These are phyloP conservation scores for Kluyveromyces nonfermentans DNA, from an alignment of 805 yeast species.

Conservation along the genomic window DNA sequence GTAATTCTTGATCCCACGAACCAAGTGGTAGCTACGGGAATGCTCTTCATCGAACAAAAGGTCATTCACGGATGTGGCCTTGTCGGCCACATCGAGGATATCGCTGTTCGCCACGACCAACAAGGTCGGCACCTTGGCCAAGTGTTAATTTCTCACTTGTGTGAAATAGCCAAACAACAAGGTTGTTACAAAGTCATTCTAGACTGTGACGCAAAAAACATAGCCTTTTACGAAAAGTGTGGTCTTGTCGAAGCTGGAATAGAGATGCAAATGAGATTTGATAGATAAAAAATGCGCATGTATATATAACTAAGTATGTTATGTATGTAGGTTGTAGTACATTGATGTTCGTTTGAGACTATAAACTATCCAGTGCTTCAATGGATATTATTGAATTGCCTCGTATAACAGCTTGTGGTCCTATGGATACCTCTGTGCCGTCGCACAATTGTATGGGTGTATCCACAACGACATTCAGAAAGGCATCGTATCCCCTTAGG, in stretches of 20 bases:
- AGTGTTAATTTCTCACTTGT: slow-evolving; percentile 51
- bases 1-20: slow-evolving; percentile 51
- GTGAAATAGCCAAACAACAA: slow-evolving; percentile 42
- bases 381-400: slow-evolving; percentile 72
- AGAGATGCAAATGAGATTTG: slow-evolving; percentile 50
- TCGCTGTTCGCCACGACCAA: slow-evolving; percentile 61
- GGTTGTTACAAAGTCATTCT: slow-evolving; percentile 86
- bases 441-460: slow-evolving; percentile 56
- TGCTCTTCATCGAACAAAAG: slow-evolving; percentile 70
- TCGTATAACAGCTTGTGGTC: slow-evolving; percentile 57
- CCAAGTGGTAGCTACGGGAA: slow-evolving; percentile 73
- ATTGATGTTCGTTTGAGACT: neutral
- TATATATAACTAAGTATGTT: neutral
- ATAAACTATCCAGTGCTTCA: slow-evolving; percentile 36
- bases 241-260: slow-evolving; percentile 58
- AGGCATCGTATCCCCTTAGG: slow-evolving; percentile 78
- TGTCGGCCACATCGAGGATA: slow-evolving; percentile 94
- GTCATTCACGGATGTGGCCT: slow-evolving; percentile 74
- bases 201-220: slow-evolving; percentile 80
- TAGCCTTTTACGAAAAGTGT: slow-evolving; percentile 82
- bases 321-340: too few relatives aligned
- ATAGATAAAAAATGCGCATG: neutral
- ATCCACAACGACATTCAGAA: slow-evolving; percentile 60
- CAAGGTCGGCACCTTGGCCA: slow-evolving; percentile 82
- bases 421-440: slow-evolving; percentile 47